A percentile compares a stretch with the other conserved stretches of the same genome.
Evolutionary conservation across 805 yeast species (phyloP).

Genomic region (Ogataea paradorogensis): DNA sequence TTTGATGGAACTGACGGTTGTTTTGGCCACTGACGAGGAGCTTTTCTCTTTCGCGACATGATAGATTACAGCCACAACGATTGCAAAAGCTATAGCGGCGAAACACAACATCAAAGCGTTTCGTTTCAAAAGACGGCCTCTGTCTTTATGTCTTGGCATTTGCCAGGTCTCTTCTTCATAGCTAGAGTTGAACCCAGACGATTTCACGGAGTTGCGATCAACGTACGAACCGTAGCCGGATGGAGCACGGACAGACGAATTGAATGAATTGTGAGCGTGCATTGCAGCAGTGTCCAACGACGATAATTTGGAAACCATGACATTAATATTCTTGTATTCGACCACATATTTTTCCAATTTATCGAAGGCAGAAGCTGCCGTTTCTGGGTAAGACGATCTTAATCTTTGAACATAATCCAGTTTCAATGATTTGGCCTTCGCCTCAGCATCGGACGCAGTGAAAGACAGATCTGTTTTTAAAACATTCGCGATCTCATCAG

Average conservation of each 20-base stretch:
- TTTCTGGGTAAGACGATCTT: not conserved
- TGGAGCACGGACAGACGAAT: not conserved
- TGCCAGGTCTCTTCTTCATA: conserved; percentile 4
- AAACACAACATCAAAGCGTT: conserved; percentile 1
- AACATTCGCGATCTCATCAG: not conserved
- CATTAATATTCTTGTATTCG: not conserved
- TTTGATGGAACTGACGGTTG: conserved; percentile 1
- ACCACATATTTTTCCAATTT: not conserved
- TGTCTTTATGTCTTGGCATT: conserved; percentile 3
- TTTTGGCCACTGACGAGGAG: not conserved
- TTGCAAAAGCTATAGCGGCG: conserved; percentile 1
- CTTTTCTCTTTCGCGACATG: conserved; percentile 2
- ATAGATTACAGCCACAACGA: conserved; percentile 4
- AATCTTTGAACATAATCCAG: not conserved
- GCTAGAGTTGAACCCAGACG: not conserved
- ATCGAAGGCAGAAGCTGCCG: not conserved
- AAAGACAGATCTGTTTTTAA: not conserved
- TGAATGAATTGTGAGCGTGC: not conserved
- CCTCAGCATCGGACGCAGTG: not conserved
- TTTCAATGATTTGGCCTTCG: not conserved
- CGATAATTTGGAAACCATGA: not conserved
- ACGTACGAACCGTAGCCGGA: not conserved
- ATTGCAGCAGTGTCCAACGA: not conserved
- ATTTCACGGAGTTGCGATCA: not conserved
- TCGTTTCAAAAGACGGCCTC: conserved; percentile 1